Evolutionary conservation across 2,329 filamentous ascomycete genomes (phyloP).

Genomic region (Sporothrix schenckii): DNA sequence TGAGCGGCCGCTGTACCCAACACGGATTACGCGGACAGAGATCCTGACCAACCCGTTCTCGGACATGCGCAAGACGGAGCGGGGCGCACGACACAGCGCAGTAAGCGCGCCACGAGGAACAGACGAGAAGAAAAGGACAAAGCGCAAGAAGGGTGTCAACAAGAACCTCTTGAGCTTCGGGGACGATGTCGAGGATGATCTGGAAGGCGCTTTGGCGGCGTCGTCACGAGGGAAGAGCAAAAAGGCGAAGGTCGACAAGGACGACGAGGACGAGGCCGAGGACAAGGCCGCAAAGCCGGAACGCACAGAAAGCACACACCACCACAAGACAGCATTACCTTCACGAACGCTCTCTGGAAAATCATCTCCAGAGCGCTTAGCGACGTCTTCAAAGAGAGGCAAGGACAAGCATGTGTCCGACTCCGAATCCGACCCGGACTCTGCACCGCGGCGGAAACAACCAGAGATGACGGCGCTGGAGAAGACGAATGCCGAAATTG

Average conservation of each 20-base stretch:
- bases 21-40: slow-evolving; percentile 74
- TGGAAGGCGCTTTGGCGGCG: slow-evolving; percentile 41
- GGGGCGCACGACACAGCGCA: slow-evolving; percentile 52
- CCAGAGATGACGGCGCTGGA: slow-evolving; percentile 60
- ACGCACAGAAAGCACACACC: not conserved
- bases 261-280: slow-evolving; percentile 12
- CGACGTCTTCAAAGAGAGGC: slow-evolving; percentile 8
- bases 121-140: slow-evolving; percentile 62
- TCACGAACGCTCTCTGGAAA: slow-evolving; percentile 15
- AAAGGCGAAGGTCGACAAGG: slow-evolving; percentile 31
- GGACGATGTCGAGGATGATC: slow-evolving; percentile 62
- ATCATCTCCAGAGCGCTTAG: not conserved
- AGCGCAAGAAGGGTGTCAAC: slow-evolving; percentile 61
- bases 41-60: slow-evolving; percentile 81
- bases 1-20: slow-evolving; percentile 83
- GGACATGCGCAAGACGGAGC: slow-evolving; percentile 73
- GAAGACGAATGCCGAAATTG: slow-evolving; percentile 77
- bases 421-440: slow-evolving; percentile 39
- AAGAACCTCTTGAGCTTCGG: slow-evolving; percentile 81
- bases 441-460: slow-evolving; percentile 35
- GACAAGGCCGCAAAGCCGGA: not conserved
- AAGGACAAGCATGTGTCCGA: slow-evolving; percentile 37
- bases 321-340: slow-evolving; percentile 22
- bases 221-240: slow-evolving; percentile 41
- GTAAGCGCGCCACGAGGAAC: slow-evolving; percentile 45